Evolutionary conservation across 441 rosid genomes (phyloP), one percentile per base, ranked within the genome.

Genomic region (Adansonia rubrostipa): DNA sequence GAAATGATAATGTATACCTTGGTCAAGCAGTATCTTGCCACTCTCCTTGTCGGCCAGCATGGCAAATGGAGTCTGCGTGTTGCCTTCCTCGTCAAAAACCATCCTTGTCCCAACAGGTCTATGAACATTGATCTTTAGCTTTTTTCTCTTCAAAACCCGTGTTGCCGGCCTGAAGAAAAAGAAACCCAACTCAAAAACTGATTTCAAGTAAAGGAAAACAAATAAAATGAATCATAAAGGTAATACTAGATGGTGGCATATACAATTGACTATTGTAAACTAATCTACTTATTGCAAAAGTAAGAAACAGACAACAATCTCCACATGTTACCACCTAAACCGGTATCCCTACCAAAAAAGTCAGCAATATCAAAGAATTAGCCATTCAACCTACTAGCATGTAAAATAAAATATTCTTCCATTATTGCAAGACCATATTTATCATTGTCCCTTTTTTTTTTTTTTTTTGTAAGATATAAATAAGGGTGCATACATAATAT

Each of bases 41-140:
- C 63, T 82, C 17, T 73, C 85, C 60, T 84, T 67, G 68, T 87
- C 92, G 76, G 95, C 99, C 77, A 95, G 71, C 82, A 84, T 86
- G 75, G 99, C 95, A 24, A 93, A 89, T 15, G 97, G 98, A 74
- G 96, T 89, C 74, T 86, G 86, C 4, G 94, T 73, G 60, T 91
- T 90, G 78, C 97, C 97, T 78, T 91, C 92, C 73, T 96, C 99
- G 47, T 96, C 97, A 67, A 92, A 92, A 83, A 91, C 91, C 56
- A 89, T 88, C 81, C 94, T 86, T 33, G 91, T 80, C 78, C 99
- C 99, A 19, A 78, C 82, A 40, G 97, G 98, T 79, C 96, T 91
- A 80, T 93, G 88, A 42, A 82, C 84, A 76, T 90, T 93, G 82
- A 96, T 96, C 90, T 92, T 96, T 79, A 92, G 86, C 86, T 91